Evolutionary conservation across 1,139 yeast genomes (phyloP).

Genomic region (Taphrina wiesneri): DNA sequence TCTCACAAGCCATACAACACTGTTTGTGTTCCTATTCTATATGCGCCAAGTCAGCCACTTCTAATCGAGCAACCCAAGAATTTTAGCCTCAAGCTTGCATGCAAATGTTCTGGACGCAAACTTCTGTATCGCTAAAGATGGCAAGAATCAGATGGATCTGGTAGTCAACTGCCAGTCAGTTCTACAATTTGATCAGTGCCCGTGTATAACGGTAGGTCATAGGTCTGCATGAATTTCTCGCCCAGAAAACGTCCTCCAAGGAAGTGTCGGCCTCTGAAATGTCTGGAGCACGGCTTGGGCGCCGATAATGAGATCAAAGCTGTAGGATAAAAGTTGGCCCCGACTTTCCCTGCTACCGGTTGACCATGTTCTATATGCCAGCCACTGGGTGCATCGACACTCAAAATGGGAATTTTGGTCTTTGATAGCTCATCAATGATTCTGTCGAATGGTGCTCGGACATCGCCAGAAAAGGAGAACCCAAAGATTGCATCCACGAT

Average conservation of each 20-base stretch:
- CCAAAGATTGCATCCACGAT: constrained; percentile 88
- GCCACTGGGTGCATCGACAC: constrained; percentile 92
- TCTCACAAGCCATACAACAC: too few relatives aligned
- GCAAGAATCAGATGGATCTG: background rate
- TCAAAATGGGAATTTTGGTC: constrained; percentile 56
- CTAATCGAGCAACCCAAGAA: too few relatives aligned
- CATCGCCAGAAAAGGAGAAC: constrained; percentile 86
- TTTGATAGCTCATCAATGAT: constrained; percentile 51
- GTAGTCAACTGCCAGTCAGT: background rate
- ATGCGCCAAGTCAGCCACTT: too few relatives aligned
- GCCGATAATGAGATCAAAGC: constrained; percentile 83
- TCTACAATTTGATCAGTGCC: constrained; percentile 55
- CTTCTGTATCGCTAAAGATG: background rate
- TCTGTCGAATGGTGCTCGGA: constrained; percentile 72
- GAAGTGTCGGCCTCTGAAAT: constrained; percentile 61
- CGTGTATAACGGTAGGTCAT: constrained; percentile 61
- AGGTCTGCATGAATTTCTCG: constrained; percentile 63
- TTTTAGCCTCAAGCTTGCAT: too few relatives aligned
- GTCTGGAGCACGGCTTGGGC: constrained; percentile 80
- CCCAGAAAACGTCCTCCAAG: constrained; percentile 88
- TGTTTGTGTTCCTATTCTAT: too few relatives aligned
- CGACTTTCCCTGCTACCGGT: constrained; percentile 48
- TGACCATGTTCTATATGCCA: constrained; percentile 95
- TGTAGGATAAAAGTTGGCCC: constrained; percentile 54
- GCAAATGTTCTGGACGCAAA: background rate